Conservation (phyloP, 805 yeast species). For the baker's yeast (Saccharomyces cerevisiae) region DNA sequence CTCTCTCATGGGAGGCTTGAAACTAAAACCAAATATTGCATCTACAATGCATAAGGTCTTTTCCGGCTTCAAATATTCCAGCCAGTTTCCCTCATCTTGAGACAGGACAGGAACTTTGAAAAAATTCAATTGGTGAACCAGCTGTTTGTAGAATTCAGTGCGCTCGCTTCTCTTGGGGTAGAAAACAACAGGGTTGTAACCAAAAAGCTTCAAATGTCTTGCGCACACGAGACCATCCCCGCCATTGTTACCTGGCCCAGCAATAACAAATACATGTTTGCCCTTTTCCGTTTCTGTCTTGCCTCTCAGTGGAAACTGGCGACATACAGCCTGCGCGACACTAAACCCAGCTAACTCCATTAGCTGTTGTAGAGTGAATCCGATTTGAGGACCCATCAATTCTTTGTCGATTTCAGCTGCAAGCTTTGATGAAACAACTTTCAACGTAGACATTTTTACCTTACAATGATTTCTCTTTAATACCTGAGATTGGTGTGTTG, state of each 20-base stretch:
- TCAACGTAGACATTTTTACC: conserved; percentile 24
- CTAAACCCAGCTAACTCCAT: conserved; percentile 97
- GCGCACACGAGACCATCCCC: conserved; percentile 98
- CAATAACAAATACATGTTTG: conserved; percentile 55
- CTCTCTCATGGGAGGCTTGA: conserved; percentile 75
- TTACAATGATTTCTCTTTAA: background rate
- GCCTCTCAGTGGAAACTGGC: conserved; percentile 43
- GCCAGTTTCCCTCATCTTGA: conserved; percentile 29
- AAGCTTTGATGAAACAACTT: conserved; percentile 37
- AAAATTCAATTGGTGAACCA: conserved; percentile 58
- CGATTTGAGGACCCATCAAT: conserved; percentile 69
- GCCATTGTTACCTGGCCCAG: conserved; percentile 94
- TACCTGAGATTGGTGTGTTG: background rate
- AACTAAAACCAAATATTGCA: conserved; percentile 88
- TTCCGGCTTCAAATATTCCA: conserved; percentile 22
- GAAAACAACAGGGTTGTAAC: conserved; percentile 65
- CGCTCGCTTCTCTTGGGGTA: conserved; percentile 65
- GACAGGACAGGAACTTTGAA: conserved; percentile 54
- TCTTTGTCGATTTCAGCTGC: conserved; percentile 81
- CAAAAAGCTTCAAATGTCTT: conserved; percentile 75
- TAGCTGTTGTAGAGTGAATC: conserved; percentile 30
- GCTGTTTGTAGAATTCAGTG: conserved; percentile 46
- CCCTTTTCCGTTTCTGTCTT: conserved; percentile 24
- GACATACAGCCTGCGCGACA: conserved; percentile 79
- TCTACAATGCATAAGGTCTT: conserved; percentile 55